phyloP scores from a whole-genome alignment of 106 monocot species.

The Triglochin maritima region DNA sequence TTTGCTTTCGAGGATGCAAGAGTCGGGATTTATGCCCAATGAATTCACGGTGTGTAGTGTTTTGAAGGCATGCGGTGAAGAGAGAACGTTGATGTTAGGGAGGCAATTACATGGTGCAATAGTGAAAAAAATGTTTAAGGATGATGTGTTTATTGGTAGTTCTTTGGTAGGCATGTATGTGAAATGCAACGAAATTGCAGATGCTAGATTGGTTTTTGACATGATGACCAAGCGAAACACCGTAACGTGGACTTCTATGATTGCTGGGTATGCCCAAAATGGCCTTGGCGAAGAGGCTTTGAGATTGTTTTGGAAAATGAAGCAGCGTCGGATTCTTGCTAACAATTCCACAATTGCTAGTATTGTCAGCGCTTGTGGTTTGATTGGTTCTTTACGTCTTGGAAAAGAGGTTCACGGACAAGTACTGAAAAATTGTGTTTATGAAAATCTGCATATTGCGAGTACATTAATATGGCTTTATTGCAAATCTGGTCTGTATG shows the following conservation, averaged over 20 bases:
- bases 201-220: slow-evolving; percentile 70
- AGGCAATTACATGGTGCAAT: slow-evolving; percentile 67
- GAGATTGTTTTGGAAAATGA: slow-evolving; percentile 64
- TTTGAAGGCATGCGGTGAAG: slow-evolving; percentile 71
- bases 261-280: slow-evolving; percentile 69
- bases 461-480: slow-evolving; percentile 91
- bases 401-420: slow-evolving; percentile 75
- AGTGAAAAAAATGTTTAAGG: slow-evolving; percentile 36
- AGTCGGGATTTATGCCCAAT: slow-evolving; percentile 39
- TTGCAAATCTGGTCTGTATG: slow-evolving; percentile 46
- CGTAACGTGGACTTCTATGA: slow-evolving; percentile 87
- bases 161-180: slow-evolving; percentile 69
- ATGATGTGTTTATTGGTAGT: slow-evolving; percentile 62
- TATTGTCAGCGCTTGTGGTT: slow-evolving; percentile 68
- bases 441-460: slow-evolving; percentile 39
- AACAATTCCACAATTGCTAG: slow-evolving; percentile 55
- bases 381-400: slow-evolving; percentile 25
- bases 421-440: slow-evolving; percentile 35
- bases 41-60: slow-evolving; percentile 76
- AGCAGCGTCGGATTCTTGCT: slow-evolving; percentile 32
- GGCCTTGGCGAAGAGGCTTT: slow-evolving; percentile 57
- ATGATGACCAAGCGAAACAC: slow-evolving; percentile 73
- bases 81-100: slow-evolving; percentile 47
- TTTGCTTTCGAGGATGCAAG: slow-evolving; percentile 56
- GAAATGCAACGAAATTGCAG: slow-evolving; percentile 42